Evolutionary conservation across 2,329 filamentous ascomycete species (phyloP), one percentile per base, ranked within the genome.

Genomic region (Macroventuria anomochaeta): DNA sequence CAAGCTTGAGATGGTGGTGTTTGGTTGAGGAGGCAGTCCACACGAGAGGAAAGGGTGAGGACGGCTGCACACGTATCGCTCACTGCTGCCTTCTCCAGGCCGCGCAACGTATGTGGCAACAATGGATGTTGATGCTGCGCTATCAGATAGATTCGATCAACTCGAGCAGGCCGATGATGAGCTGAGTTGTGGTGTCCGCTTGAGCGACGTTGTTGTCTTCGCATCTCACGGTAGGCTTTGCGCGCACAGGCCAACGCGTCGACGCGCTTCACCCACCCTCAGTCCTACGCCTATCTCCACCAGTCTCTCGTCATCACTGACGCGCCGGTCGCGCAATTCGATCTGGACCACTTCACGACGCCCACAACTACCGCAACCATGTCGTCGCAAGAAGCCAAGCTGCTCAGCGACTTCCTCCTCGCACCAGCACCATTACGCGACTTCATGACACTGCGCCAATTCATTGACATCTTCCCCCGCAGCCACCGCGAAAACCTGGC

Each of bases 391-490:
- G 92, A 96, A 77, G 80, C 84, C 50, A 83, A 85, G 23, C 89
- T 96, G 60, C 83, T 96, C 44, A 81, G 82, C 67, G 88, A 88
- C 74, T 96, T 93, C 72, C 85, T 96, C 53, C 83, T 96, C 29
- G 81, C 88, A 25, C 89, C 91, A 11, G 87, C 91, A 7, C 83
- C 88, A 23, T 80, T 96, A 31, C 87, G 89, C 34, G 83, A 88
- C 59, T 84, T 92, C 68, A 79, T 92, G 62, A 87, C 90, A 7
- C 81, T 92, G 39, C 81, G 86, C 52, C 84, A 91, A 61, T 96
- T 96, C 78, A 86, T 85, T 36, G 81, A 87, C 23, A 81, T 93
- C 34, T 95, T 96, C 68, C 91, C 91, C 10, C 84, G 82, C 43
- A 75, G 83, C 32, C 80, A 87, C 42, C 88, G 87, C 54, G 78